Percentiles rank a stretch among this genome's conserved stretches.
Evolutionary conservation across 163 green algal species (phyloP).

Genomic region (Coccomyxa subellipsoidea): DNA sequence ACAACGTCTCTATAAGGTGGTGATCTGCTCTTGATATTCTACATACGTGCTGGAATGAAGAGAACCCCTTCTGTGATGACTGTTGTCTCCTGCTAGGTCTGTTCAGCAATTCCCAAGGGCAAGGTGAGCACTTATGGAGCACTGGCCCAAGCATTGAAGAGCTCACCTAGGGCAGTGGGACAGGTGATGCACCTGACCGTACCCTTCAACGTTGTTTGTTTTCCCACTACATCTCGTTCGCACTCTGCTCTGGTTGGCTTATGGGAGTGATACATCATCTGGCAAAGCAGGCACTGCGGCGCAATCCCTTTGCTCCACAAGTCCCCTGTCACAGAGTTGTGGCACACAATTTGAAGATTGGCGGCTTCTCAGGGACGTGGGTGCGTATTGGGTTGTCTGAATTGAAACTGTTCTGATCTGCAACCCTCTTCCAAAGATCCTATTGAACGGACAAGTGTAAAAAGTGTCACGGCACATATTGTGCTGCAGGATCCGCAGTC

Average conservation of each 20-base stretch:
- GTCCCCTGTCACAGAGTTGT: constrained; percentile 83
- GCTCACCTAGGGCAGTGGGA: constrained; percentile 59
- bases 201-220: neutral
- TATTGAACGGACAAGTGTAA: no score
- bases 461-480: no score
- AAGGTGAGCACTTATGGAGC: constrained; percentile 72
- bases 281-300: constrained; percentile 53
- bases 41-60: neutral
- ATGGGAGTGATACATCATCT: no score
- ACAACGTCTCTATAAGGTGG: constrained; percentile 37
- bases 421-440: no score
- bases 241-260: no score
- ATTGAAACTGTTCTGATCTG: no score
- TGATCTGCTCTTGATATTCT: no score
- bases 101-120: constrained; percentile 58
- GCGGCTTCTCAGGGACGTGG: constrained; percentile 71
- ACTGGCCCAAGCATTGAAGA: constrained; percentile 53
- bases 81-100: constrained; percentile 43
- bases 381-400: constrained; percentile 22
- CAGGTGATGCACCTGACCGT: constrained; percentile 37
- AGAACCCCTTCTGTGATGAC: no score
- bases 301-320: constrained; percentile 71
- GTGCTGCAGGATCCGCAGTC: neutral
- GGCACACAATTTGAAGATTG: constrained; percentile 50
- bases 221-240: no score